Evolutionary conservation across 139 green algal species (phyloP), one percentile per base, ranked within the genome.

Genomic region (Chlamydomonas incerta): DNA sequence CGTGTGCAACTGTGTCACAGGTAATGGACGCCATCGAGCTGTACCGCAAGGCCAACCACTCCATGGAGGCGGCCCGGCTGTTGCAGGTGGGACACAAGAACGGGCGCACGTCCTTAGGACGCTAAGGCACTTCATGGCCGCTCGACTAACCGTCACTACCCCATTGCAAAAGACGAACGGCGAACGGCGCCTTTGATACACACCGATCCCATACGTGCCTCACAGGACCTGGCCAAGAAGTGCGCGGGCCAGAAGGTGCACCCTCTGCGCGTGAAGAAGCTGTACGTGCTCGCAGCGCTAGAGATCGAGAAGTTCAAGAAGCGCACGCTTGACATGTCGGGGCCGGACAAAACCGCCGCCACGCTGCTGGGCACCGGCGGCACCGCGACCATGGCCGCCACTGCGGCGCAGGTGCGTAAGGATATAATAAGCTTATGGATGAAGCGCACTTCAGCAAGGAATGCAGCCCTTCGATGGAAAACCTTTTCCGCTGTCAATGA

Each of bases 251-350:
- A 57, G 24, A 79, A 93, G 60, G 77, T 91, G 58, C 85, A 91
- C 65, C 95, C 95, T 0, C 46, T 97, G 83, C 90, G 93, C 18
- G 83, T 95, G 9, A 98, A 98, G 92, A 96, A 97, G 92, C 91
- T 98, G 67, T 93, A 97, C 80, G 92, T 98, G 68, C 91, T 98
- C 80, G 93, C 93, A 15, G 95, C 94, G 47, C 85, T 98, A 33
- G 95, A 87, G 81, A 85, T 94, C 14, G 88, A 95, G 74, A 91
- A 90, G 21, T 95, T 97, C 83, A 92, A 90, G 85, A 91, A 87
- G 65, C 87, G 88, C 58, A 89, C 91, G 66, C 88, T 97, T 60
- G 90, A 94, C 47, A 14, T 82, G 71, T 67, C 87, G 67, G 71
- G 74, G 21, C 68, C 80, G n/a, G 65, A 86, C n/a, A 83, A 88